Evolutionary conservation across 192 early-diverging fungal genomes (phyloP).

Genomic region (Coemansia sp.): DNA sequence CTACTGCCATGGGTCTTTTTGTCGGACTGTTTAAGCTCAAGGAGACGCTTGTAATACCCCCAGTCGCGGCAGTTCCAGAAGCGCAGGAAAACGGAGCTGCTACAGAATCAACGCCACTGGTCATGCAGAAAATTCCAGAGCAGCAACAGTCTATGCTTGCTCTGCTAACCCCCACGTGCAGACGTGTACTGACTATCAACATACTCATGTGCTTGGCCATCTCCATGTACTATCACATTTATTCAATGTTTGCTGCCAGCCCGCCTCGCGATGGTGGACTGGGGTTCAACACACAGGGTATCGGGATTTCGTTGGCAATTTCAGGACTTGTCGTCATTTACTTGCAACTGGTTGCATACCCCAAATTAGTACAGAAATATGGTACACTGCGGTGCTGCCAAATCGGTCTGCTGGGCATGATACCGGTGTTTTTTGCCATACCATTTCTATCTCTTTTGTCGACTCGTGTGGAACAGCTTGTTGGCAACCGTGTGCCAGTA

Average conservation of each 20-base stretch:
- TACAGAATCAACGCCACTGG: constrained; percentile 9
- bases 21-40: constrained; percentile 62
- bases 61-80: neutral
- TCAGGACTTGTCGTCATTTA: constrained; percentile 44
- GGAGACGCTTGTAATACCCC: constrained; percentile 36
- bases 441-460: constrained; percentile 14
- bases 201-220: constrained; percentile 20
- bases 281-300: constrained; percentile 49
- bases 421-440: constrained; percentile 6
- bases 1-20: constrained; percentile 60
- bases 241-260: constrained; percentile 50
- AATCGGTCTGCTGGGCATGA: neutral
- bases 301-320: constrained; percentile 53
- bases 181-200: constrained; percentile 23
- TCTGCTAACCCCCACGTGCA: constrained; percentile 20
- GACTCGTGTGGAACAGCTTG: neutral
- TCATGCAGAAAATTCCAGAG: neutral
- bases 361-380: constrained; percentile 38
- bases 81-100: neutral
- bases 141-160: constrained; percentile 2
- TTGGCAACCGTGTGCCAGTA: neutral
- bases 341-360: constrained; percentile 54
- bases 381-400: constrained; percentile 18
- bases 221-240: constrained; percentile 28
- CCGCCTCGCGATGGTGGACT: constrained; percentile 49